Percentiles rank a stretch among this genome's conserved stretches.
Conservation (phyloP, 1,284 basidiomycete species). For the Boletus nobilissimus region DNA sequence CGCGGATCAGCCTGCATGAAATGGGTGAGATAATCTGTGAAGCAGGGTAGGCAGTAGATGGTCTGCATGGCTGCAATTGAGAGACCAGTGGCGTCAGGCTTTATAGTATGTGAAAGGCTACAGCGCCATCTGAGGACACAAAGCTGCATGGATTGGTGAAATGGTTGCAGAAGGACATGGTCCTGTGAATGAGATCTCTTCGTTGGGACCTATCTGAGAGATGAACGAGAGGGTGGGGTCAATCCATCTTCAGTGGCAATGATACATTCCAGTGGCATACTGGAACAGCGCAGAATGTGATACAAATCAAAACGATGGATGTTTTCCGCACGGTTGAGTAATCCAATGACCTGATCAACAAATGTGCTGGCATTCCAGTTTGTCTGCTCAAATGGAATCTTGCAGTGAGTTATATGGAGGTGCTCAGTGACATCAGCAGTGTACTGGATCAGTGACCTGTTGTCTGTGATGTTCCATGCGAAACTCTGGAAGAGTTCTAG, state of each 20-base stretch:
- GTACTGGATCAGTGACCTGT: conserved; percentile 16
- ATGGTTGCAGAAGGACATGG: too few relatives aligned
- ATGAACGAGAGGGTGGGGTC: background rate
- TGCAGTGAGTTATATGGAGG: conserved; percentile 11
- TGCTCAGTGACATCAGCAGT: conserved; percentile 8
- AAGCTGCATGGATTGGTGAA: too few relatives aligned
- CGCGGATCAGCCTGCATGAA: too few relatives aligned
- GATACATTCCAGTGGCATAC: background rate
- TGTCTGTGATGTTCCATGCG: background rate
- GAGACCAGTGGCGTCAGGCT: too few relatives aligned
- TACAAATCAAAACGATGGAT: conserved; percentile 2
- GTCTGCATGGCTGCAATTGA: too few relatives aligned
- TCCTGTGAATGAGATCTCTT: too few relatives aligned
- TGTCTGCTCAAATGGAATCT: conserved; percentile 2
- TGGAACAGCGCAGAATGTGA: background rate
- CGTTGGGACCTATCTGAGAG: background rate
- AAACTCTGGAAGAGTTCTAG: conserved; percentile 23
- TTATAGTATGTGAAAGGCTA: too few relatives aligned
- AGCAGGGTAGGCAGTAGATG: too few relatives aligned
- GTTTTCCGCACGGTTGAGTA: background rate
- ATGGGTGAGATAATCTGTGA: too few relatives aligned
- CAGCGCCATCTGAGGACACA: too few relatives aligned
- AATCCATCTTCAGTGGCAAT: background rate
- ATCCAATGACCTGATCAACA: background rate
- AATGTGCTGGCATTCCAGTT: background rate